Evolutionary conservation across 2,329 filamentous ascomycete genomes (phyloP).

Genomic region (Incumbomyces lentus): DNA sequence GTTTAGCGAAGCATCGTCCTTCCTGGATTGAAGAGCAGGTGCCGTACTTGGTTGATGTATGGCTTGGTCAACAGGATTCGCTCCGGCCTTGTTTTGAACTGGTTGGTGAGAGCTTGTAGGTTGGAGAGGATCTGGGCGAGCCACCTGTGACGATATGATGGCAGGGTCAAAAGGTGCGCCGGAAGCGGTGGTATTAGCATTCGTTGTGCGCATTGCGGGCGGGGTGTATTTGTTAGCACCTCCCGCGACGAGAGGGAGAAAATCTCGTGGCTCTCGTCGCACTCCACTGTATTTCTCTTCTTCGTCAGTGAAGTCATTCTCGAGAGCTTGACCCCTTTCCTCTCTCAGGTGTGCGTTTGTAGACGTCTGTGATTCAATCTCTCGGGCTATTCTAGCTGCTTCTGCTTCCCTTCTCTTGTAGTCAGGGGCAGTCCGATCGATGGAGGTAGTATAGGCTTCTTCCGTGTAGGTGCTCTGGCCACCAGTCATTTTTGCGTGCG

Average conservation of each 20-base stretch:
- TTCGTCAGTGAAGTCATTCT: constrained; percentile 64
- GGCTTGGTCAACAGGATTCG: constrained; percentile 23
- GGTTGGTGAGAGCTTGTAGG: constrained; percentile 19
- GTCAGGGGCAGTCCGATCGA: constrained; percentile 72
- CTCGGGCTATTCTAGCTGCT: constrained; percentile 73
- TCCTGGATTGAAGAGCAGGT: constrained; percentile 42
- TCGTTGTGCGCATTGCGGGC: constrained; percentile 72
- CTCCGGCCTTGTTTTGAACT: constrained; percentile 22
- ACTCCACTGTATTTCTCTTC: constrained; percentile 98
- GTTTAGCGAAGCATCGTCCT: constrained; percentile 43
- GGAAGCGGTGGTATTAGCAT: constrained; percentile 60
- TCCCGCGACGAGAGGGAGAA: constrained; percentile 54
- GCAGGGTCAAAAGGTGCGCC: constrained; percentile 76
- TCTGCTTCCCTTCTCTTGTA: constrained; percentile 68
- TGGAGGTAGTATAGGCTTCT: constrained; percentile 83
- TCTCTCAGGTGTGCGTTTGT: constrained; percentile 78
- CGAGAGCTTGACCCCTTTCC: constrained; percentile 62
- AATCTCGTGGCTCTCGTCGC: constrained; percentile 51
- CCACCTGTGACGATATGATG: constrained; percentile 78
- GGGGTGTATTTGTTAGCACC: constrained; percentile 73
- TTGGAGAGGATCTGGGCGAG: constrained; percentile 35
- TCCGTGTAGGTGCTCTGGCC: constrained; percentile 86
- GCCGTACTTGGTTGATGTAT: constrained; percentile 19
- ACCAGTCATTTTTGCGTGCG: constrained; percentile 79
- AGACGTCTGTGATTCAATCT: constrained; percentile 70